Base-by-base conservation (phyloP, 352 stramenopile species). In the Phytopythium chamaehyphon region DNA sequence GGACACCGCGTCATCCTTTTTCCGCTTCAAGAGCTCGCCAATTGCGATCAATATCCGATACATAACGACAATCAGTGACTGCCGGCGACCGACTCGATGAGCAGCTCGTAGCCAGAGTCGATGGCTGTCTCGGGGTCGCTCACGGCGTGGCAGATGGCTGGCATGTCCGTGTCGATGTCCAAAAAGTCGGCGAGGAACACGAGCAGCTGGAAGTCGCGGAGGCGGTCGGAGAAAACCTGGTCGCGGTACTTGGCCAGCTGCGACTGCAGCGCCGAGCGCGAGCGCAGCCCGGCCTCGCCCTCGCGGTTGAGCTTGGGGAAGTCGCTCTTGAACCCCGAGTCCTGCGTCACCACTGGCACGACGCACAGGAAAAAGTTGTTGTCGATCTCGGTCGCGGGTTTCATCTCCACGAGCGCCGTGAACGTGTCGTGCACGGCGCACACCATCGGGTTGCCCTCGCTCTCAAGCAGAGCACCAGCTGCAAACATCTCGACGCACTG, bases 401-500 rank as follows among this genome's bases (percentile, higher is more conserved):
- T 98, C 49, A 92, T 95, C 62, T 99, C 96, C 43, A 98, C 93
- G 53, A 99, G 91, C 31, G 95, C 96, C 16, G 96, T 98, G 66
- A 99, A 99, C 2, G 96, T 98, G 57, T 97, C 88, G 59, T 89
- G 88, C 6, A 99, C 80, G n/a, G 79, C 68, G 60, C 90, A 98
- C 49, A 78, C 76, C 71, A 93, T 96, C 6, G 90, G 89, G 71
- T 99, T 86, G 21, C 70, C 69, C 6, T 90, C 77, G 59, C 93
- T 84, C 47, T 97, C 78, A 40, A 95, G 62, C 31, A 98, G 55
- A 35, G 93, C 96, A 51, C 96, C 95, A 55, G 96, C 91, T 19
- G 93, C 95, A 36, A 97, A 98, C 96, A 99, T 99, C 54, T 98
- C 95, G 71, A 99, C 97, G 66, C 95, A 98, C 66, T 98, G 94